Conservation (phyloP, 129 eudicot genomes). For the Flaveria trinervia region DNA sequence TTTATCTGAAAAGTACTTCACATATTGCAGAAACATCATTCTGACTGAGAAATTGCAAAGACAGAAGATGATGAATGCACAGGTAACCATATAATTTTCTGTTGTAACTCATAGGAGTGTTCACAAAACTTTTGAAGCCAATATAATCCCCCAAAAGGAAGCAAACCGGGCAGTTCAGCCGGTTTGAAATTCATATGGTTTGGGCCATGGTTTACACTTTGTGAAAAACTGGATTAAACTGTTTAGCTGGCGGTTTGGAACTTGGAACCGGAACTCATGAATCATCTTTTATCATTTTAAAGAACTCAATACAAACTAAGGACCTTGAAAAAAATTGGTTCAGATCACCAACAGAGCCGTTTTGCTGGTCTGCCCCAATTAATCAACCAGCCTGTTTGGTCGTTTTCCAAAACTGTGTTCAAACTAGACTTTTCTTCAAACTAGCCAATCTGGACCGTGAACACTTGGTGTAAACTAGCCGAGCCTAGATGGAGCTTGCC, state of each 20-base stretch:
- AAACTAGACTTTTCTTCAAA: neutral
- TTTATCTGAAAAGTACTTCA: neutral
- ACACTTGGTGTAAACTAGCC: neutral
- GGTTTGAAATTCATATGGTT: neutral
- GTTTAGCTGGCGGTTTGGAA: too few species aligned
- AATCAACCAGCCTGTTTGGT: neutral
- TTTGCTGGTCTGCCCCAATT: neutral
- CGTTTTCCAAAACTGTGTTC: neutral
- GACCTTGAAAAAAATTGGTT: neutral
- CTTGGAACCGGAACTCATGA: neutral
- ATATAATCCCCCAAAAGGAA: neutral
- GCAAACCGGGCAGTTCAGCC: neutral
- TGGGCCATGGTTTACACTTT: neutral
- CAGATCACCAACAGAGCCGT: neutral
- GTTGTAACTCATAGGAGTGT: neutral
- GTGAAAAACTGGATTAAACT: neutral
- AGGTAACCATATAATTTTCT: neutral
- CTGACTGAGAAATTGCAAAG: slow-evolving; percentile 21
- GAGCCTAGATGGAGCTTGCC: too few species aligned
- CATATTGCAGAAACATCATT: neutral
- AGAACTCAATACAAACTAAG: neutral
- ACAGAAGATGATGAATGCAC: slow-evolving; percentile 23
- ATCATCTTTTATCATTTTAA: neutral
- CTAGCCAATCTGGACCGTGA: neutral
- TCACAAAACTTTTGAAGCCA: neutral